Base-by-base conservation (phyloP, 345 rosid genomes). In the Euphorbia peplus region DNA sequence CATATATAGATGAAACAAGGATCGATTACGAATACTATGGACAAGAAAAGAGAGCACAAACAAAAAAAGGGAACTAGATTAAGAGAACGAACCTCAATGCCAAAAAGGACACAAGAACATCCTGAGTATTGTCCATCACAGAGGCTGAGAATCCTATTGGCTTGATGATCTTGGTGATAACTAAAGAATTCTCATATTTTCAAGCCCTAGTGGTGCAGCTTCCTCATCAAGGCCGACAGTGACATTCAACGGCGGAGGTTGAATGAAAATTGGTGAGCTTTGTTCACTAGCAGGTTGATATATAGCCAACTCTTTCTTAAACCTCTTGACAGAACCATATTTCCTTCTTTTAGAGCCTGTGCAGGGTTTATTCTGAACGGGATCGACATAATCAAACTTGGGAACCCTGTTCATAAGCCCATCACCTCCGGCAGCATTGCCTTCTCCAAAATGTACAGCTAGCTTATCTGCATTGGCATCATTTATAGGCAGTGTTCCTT, bases 301-400 rank as follows among this genome's bases (percentile, higher is more conserved):
- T 1, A 84, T 60, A 57, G 64, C 73, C 54, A 54, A 66, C 50
- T 95, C 98, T 76, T 89, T 92, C 73, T 80, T 86, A 75, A 92
- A 95, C 82, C 98, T 90, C 88, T 86, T 95, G 71, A 95, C 99
- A 62, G 95, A 86, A 52, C 97, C 88, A 74, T 95, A 83, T 82
- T 95, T 95, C 75, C 99, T 88, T 76, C 96, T 83, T 79, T 80
- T 90, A 41, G 99, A 83, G 72, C 99, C 99, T 1, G 71, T 83
- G 35, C 83, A 81, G 35, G 92, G 85, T 81, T 80, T 81, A 75
- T 71, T 70, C 68, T 74, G 88, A 76, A 75, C 83, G 28, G 76
- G 52, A 58, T 86, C 96, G 57, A 55, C 78, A 58, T 60, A 66
- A 77, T 76, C 86, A 58, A 73, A 75, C 77, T 80, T 81, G 66